These are phyloP conservation scores for Pichia sp. DNA, from an alignment of 1,139 yeast genomes.

Conservation along the genomic window DNA sequence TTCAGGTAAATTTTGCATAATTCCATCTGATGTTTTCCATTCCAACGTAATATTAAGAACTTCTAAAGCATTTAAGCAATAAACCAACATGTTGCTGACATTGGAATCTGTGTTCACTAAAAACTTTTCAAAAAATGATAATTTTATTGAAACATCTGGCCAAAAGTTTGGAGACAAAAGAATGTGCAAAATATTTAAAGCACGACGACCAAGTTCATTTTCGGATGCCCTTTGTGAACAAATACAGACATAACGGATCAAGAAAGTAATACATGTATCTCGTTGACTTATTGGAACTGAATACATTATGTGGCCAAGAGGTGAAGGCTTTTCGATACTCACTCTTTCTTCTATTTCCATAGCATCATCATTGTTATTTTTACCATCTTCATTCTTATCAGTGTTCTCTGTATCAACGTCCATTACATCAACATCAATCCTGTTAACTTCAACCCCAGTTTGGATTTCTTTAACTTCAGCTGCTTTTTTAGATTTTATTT, in stretches of 20 bases:
- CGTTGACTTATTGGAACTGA: slow-evolving; percentile 72
- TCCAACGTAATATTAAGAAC: slow-evolving; percentile 81
- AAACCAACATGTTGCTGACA: slow-evolving; percentile 55
- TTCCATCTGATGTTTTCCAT: slow-evolving; percentile 74
- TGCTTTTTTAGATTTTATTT: slow-evolving; percentile 39
- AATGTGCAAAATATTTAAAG: slow-evolving; percentile 67
- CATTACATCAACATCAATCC: slow-evolving; percentile 5
- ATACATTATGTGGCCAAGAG: slow-evolving; percentile 29
- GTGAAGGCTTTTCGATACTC: too few relatives aligned
- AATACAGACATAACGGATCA: slow-evolving; percentile 82
- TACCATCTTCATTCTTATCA: slow-evolving; percentile 9
- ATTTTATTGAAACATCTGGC: slow-evolving; percentile 81
- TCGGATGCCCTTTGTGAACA: slow-evolving; percentile 83
- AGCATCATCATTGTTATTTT: slow-evolving; percentile 4
- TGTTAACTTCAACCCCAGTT: neutral
- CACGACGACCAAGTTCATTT: slow-evolving; percentile 73
- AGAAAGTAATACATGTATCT: slow-evolving; percentile 87
- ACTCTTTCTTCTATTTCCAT: slow-evolving; percentile 4
- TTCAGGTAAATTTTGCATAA: slow-evolving; percentile 58
- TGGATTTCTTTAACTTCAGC: neutral
- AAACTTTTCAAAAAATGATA: slow-evolving; percentile 81
- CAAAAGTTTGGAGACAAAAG: slow-evolving; percentile 68
- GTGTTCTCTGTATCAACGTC: slow-evolving; percentile 27
- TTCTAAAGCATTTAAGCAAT: slow-evolving; percentile 84
- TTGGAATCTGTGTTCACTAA: slow-evolving; percentile 71